Conservation (phyloP, 495 filamentous ascomycete species). For the Aspergillus sparsus region DNA sequence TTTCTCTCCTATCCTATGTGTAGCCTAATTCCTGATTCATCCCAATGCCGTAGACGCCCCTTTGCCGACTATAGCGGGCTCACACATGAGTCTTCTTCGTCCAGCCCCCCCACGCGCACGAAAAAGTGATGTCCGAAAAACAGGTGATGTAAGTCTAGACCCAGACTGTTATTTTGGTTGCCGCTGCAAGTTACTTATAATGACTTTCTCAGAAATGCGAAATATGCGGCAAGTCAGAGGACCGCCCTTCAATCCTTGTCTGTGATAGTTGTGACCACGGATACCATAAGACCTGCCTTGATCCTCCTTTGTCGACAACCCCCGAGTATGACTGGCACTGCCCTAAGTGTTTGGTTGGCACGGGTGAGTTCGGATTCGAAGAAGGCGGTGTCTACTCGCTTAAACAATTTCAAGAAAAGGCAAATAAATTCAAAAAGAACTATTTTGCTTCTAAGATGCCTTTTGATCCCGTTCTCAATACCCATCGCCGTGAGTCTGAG, state of each 20-base stretch:
- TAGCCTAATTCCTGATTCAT: constrained; percentile 19
- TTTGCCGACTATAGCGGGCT: constrained; percentile 85
- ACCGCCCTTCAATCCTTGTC: constrained; percentile 65
- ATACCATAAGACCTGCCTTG: constrained; percentile 86
- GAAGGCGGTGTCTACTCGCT: constrained; percentile 96
- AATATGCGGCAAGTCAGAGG: constrained; percentile 81
- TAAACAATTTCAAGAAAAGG: constrained; percentile 95
- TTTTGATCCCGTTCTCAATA: constrained; percentile 80
- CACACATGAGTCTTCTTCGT: constrained; percentile 93
- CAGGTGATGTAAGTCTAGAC: constrained; percentile 68
- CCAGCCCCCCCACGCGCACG: constrained; percentile 72
- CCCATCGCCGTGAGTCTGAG: constrained; percentile 77
- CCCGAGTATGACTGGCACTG: constrained; percentile 96
- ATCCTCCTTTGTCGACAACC: constrained; percentile 75
- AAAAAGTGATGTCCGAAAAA: constrained; percentile 64
- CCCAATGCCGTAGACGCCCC: constrained; percentile 62
- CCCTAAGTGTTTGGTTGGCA: constrained; percentile 91
- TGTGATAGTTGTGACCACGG: constrained; percentile 92
- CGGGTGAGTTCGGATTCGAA: constrained; percentile 96
- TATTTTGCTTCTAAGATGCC: constrained; percentile 93
- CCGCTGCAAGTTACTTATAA: constrained; percentile 9
- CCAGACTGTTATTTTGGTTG: constrained; percentile 3
- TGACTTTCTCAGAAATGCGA: constrained; percentile 69
- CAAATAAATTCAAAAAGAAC: constrained; percentile 86
- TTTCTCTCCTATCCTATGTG: constrained; percentile 1